Base-by-base conservation (phyloP, 179 eudicot species). In the Sideroxylon spinosum region DNA sequence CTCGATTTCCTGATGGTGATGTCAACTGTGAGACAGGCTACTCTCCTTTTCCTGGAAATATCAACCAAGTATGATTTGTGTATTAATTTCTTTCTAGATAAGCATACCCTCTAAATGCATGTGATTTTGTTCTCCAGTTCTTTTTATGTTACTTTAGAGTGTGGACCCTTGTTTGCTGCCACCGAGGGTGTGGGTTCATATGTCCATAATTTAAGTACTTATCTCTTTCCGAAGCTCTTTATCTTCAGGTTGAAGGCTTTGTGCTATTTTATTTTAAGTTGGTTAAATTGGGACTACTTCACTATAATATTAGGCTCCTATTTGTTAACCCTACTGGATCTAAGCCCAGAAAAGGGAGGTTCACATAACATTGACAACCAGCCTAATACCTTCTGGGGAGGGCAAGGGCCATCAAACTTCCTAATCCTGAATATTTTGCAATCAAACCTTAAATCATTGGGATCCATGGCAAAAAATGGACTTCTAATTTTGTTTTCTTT, bases 21-120 rank as follows among this genome's bases (percentile, higher is more conserved):
- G 91, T 92, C 80, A 95, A 95, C 84, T 85, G 85, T 73, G 99
- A 93, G 79, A 90, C 93, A 60, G 99, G 99, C 82, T 95, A 83
- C 84, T 95, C 98, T 81, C 99, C 98, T 79, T 95, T 90, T 84
- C 99, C 99, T 52, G 99, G 99, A 78, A 95, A 95, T 84, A 95
- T 95, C 74, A 95, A 95, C 87, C 99, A 95, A 88, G 98, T 91
- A 84, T 70, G 49, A 50, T 66, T 68, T 46, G 1, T 26, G 56
- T 22, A 12, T 55, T n/a, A 52, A 19, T 71, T 75, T 70, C 20
- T 37, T 68, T 69, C 17, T 12, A 0, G 17, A 52, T 53, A 20
- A 76, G 26, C 29, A 32, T 72, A 52, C 16, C 16, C 32, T 65
- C 26, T 52, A 29, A 76, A 50, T 52, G 29, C 29, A 26, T 50